Evolutionary conservation across 1,284 basidiomycete species (phyloP).

Genomic region (Ustilago crameri): DNA sequence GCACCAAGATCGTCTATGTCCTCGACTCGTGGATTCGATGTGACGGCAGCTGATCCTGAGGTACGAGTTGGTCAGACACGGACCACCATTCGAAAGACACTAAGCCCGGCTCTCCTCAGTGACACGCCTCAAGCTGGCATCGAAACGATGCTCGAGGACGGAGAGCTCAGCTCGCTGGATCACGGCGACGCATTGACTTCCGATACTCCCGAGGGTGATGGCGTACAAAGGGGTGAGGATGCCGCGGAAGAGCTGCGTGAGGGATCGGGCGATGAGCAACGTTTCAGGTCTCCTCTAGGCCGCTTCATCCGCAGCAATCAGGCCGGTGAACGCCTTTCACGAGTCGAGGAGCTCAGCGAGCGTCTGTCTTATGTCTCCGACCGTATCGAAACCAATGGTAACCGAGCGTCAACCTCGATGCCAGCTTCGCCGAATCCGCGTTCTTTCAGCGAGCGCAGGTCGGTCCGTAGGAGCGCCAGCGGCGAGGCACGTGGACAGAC

Average conservation of each 20-base stretch:
- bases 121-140: conserved; percentile 17
- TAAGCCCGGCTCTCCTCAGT: conserved; percentile 40
- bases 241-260: conserved; percentile 13
- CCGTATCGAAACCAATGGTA: conserved; percentile 2
- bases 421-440: conserved; percentile 25
- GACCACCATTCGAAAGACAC: conserved; percentile 40
- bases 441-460: conserved; percentile 41
- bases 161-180: background rate
- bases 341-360: conserved; percentile 40
- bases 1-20: conserved; percentile 38
- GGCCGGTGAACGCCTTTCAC: conserved; percentile 28
- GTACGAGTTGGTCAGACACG: conserved; percentile 14
- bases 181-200: background rate
- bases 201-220: background rate
- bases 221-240: conserved; percentile 4
- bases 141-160: conserved; percentile 7
- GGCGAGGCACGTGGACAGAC: conserved; percentile 9
- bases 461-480: conserved; percentile 19
- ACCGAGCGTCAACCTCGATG: conserved; percentile 1
- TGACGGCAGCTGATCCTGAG: conserved; percentile 3
- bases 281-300: conserved; percentile 24
- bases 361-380: conserved; percentile 23
- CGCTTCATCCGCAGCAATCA: conserved; percentile 31
- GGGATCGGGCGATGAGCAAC: conserved; percentile 5
- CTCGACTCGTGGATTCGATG: conserved; percentile 25